These are phyloP conservation scores for Pulveroboletus sp. DNA, from an alignment of 768 basidiomycete genomes.

Conservation along the genomic window DNA sequence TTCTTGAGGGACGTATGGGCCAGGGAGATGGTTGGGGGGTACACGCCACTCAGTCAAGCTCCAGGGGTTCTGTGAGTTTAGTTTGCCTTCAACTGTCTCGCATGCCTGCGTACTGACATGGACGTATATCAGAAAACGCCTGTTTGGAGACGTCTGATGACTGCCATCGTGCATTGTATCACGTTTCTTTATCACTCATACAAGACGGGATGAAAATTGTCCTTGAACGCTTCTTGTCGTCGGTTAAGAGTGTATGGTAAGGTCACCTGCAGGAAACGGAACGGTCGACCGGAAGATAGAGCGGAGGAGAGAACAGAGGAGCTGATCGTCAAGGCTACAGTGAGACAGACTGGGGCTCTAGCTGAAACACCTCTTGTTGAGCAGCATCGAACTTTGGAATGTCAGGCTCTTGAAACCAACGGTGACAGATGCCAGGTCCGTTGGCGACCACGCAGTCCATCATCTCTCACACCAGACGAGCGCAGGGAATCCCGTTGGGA, in stretches of 20 bases:
- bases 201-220: not conserved
- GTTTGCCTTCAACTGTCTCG: conserved; percentile 25
- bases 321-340: no score
- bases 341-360: no score
- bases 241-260: not conserved
- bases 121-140: conserved; percentile 44
- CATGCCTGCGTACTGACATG: conserved; percentile 1
- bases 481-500: no score
- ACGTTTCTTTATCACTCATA: not conserved
- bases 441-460: no score
- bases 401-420: no score
- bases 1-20: conserved; percentile 83
- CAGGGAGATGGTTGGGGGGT: conserved; percentile 80
- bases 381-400: no score
- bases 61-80: conserved; percentile 63
- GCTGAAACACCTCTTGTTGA: no score
- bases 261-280: no score
- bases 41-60: conserved; percentile 66
- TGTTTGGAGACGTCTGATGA: conserved; percentile 53
- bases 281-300: no score
- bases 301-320: no score
- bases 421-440: no score
- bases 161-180: conserved; percentile 6
- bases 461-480: no score
- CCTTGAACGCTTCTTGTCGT: not conserved